Conservation (phyloP, 805 yeast genomes). For the Suhomyces tanzawaensis region DNA sequence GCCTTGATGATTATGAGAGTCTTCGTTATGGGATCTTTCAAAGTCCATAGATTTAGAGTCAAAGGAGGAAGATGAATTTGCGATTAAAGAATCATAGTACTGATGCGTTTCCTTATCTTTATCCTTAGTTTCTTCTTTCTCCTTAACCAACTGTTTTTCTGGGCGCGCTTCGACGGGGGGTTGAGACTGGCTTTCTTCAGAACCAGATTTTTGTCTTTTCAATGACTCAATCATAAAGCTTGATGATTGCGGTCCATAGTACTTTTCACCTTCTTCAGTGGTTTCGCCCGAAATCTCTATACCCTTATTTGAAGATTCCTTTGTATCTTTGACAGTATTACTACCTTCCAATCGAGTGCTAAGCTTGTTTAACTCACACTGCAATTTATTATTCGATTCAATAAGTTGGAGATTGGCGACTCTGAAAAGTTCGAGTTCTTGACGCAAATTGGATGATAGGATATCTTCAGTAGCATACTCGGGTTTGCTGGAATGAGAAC, state of each 20-base stretch:
- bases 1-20: background rate
- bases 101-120: background rate
- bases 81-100: conserved; percentile 4
- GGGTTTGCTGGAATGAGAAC: background rate
- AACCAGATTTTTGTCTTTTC: conserved; percentile 22
- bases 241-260: conserved; percentile 53
- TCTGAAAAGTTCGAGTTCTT: conserved; percentile 18
- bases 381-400: conserved; percentile 18
- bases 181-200: conserved; percentile 23
- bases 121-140: background rate
- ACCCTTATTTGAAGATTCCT: background rate
- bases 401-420: conserved; percentile 20
- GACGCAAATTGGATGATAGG: background rate
- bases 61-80: conserved; percentile 8
- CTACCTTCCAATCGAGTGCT: background rate
- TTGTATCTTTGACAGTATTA: background rate
- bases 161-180: background rate
- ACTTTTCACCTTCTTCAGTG: conserved; percentile 40
- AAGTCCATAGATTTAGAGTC: conserved; percentile 10
- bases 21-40: conserved; percentile 6
- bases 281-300: conserved; percentile 34
- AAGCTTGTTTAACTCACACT: conserved; percentile 10
- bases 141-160: background rate
- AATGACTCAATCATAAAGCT: conserved; percentile 45
- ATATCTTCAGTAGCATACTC: background rate